phyloP scores from a whole-genome alignment of 2,329 filamentous ascomycete genomes.

The Cadophora gregata region DNA sequence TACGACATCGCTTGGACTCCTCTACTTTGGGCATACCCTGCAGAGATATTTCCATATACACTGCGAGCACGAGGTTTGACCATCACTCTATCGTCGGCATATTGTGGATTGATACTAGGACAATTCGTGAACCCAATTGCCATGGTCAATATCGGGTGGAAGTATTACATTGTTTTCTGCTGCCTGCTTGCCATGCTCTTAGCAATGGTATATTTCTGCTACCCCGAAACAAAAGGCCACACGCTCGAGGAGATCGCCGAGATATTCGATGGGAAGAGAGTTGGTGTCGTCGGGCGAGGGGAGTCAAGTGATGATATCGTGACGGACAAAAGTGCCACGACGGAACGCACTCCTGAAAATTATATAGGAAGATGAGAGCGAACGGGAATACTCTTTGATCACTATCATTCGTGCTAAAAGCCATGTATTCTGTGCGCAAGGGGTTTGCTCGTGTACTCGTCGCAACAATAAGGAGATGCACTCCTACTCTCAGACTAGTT shows the following conservation, averaged over 20 bases:
- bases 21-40: slow-evolving; percentile 28
- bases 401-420: not conserved
- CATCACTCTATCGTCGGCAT: slow-evolving; percentile 39
- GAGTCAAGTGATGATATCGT: not conserved
- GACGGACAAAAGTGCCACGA: not conserved
- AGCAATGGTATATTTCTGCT: slow-evolving; percentile 34
- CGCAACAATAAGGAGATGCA: no score
- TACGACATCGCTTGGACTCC: slow-evolving; percentile 43
- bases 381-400: not conserved
- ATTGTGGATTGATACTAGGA: slow-evolving; percentile 38
- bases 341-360: not conserved
- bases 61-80: slow-evolving; percentile 47
- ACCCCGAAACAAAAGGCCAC: slow-evolving; percentile 45
- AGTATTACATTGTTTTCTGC: slow-evolving; percentile 49
- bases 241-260: slow-evolving; percentile 49
- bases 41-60: slow-evolving; percentile 33
- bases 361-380: not conserved
- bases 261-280: slow-evolving; percentile 24
- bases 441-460: no score
- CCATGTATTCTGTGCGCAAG: no score
- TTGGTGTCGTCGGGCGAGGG: not conserved
- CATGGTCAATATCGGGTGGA: slow-evolving; percentile 46
- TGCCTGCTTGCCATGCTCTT: slow-evolving; percentile 28
- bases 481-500: not conserved
- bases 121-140: slow-evolving; percentile 48